phyloP scores from a whole-genome alignment of 495 filamentous ascomycete genomes.

The Talaromyces ruber region DNA sequence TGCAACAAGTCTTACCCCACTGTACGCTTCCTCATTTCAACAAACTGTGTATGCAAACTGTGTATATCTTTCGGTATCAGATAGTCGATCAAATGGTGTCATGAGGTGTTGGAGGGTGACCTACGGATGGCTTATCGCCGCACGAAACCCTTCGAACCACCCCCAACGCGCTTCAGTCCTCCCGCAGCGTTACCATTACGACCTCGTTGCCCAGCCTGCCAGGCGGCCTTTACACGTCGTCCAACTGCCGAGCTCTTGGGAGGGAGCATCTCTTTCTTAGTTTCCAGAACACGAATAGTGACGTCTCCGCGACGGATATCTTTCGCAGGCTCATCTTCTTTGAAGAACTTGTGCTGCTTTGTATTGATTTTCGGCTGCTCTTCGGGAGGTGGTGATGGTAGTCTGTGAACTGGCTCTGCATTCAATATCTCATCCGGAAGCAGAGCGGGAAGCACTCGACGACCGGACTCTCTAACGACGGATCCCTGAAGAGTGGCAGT shows the following conservation, averaged over 20 bases:
- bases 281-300: conserved; percentile 43
- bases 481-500: conserved; percentile 34
- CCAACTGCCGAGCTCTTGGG: conserved; percentile 42
- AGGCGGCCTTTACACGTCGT: conserved; percentile 36
- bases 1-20: not conserved
- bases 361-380: conserved; percentile 19
- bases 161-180: conserved; percentile 29
- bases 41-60: not conserved
- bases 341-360: conserved; percentile 43
- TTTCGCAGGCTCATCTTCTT: conserved; percentile 44
- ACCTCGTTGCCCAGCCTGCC: conserved; percentile 34
- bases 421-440: conserved; percentile 47
- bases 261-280: conserved; percentile 28
- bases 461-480: conserved; percentile 28
- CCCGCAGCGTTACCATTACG: conserved; percentile 20
- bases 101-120: not conserved
- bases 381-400: conserved; percentile 29
- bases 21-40: not conserved
- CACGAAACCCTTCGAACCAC: conserved; percentile 34
- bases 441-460: conserved; percentile 34
- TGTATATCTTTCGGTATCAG: not conserved
- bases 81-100: not conserved
- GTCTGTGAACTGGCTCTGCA: conserved; percentile 30
- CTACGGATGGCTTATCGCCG: conserved; percentile 16
- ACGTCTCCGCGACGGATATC: conserved; percentile 44